Base-by-base conservation (phyloP, 768 basidiomycete species). In the Jaapia argillacea region DNA sequence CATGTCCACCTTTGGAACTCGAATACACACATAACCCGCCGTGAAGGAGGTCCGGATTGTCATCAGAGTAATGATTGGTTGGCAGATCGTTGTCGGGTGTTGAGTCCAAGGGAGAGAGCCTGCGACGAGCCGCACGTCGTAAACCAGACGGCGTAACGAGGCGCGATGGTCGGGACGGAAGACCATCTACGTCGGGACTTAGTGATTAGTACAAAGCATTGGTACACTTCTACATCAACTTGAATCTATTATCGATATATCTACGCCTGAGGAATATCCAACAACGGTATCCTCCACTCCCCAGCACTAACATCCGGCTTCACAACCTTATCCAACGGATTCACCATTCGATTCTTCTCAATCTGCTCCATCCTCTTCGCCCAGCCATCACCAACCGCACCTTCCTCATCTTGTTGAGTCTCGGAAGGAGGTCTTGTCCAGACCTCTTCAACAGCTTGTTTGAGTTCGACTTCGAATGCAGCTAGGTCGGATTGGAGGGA, bases 401-500 rank as follows among this genome's bases (percentile, higher is more conserved):
- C 46, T 16, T 28, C 23, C 24, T 48, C 6, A 16, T 55, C 60
- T 7, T 58, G 56, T 10, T 58, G 64, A 10, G 62, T 64, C 16
- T 59, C 63, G 7, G 60, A 49, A 7, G 65, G 48, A 1, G 67
- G 43, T 49, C 66, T 70, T 40, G 60, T 66, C 87, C 87, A 91
- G 6, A 84, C 71, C 45, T 77, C 78, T 12, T 81, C 77, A 12
- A 88, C 55, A 4, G 74, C 72, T 14, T 64, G 63, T 6, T 63
- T 58, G 10, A 85, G 53, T 59, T 83, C 80, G 24, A 47, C 50
- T 47, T 80, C 73, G 46, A 93, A 82, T 0, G 61, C 58, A 3
- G 51, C 47, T 1, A 89, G 60, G 36, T 79, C 74, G 4, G 62
- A 53, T 57, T 94, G 89, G 45, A 96, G 62, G 1, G 61, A 64